A percentile compares a stretch with the other conserved stretches of the same genome.
phyloP scores from a whole-genome alignment of 805 yeast species.

The Diddensiella transvaalensis region DNA sequence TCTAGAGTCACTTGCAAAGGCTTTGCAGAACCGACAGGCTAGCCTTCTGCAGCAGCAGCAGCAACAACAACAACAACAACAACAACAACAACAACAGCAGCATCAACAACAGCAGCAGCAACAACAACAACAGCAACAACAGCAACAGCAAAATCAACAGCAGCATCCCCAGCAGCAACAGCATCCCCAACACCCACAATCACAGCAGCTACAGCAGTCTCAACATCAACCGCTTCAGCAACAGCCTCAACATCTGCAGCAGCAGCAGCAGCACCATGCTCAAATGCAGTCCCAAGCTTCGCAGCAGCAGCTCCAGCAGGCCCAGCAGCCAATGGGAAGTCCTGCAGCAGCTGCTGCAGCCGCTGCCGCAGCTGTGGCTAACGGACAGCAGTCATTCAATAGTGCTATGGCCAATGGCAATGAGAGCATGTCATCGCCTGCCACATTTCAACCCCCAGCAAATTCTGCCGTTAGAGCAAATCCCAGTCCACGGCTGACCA shows the following conservation, averaged over 20 bases:
- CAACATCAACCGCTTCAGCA: constrained; percentile 6
- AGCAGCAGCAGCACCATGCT: constrained; percentile 7
- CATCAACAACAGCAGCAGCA: constrained; percentile 16
- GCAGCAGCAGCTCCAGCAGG: constrained; percentile 9
- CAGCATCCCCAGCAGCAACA: constrained; percentile 9
- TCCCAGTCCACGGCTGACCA: constrained; percentile 8
- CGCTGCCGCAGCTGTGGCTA: constrained; percentile 2
- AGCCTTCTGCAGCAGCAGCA: background rate
- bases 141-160: constrained; percentile 8
- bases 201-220: constrained; percentile 21
- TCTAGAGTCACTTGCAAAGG: constrained; percentile 28
- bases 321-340: background rate
- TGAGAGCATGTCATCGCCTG: constrained; percentile 2
- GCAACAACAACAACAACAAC: background rate
- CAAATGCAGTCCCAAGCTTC: constrained; percentile 10
- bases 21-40: constrained; percentile 31
- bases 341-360: constrained; percentile 3
- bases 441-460: background rate
- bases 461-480: background rate
- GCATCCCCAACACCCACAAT: constrained; percentile 11
- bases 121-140: constrained; percentile 1
- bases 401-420: constrained; percentile 1
- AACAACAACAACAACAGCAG: constrained; percentile 19
- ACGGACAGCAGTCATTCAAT: constrained; percentile 4
- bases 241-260: constrained; percentile 7